phyloP scores from a whole-genome alignment of 2,329 filamentous ascomycete species.

The Pestalotiopsis sp. region DNA sequence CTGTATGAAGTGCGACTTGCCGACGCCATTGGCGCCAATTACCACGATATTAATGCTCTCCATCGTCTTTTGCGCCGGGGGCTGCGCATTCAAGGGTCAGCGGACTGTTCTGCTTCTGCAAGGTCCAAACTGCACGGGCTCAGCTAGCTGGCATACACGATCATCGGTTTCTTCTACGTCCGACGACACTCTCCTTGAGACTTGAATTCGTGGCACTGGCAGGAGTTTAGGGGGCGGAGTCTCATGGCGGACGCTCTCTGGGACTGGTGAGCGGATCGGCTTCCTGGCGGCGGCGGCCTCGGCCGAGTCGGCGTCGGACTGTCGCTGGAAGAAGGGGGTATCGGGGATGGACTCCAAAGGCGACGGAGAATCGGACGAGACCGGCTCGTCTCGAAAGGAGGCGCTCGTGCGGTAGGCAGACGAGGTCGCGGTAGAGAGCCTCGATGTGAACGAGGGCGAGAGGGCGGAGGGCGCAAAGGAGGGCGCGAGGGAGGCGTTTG shows the following conservation, averaged over 20 bases:
- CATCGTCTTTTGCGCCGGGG: slow-evolving; percentile 41
- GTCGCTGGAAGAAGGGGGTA: slow-evolving; percentile 57
- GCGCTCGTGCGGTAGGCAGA: slow-evolving; percentile 8
- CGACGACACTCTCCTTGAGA: slow-evolving; percentile 52
- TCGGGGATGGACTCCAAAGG: slow-evolving; percentile 57
- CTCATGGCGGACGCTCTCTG: slow-evolving; percentile 40
- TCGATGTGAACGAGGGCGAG: slow-evolving; percentile 14
- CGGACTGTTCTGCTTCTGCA: slow-evolving; percentile 15
- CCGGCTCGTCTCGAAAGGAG: slow-evolving; percentile 18
- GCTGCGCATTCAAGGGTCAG: slow-evolving; percentile 12
- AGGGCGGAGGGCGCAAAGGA: slow-evolving; percentile 3
- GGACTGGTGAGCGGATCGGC: slow-evolving; percentile 18
- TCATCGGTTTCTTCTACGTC: slow-evolving; percentile 37
- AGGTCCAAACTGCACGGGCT: slow-evolving; percentile 8
- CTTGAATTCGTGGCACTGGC: slow-evolving; percentile 48
- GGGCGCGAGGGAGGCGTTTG: slow-evolving; percentile 6
- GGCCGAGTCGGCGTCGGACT: slow-evolving; percentile 38
- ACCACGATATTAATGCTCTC: slow-evolving; percentile 67
- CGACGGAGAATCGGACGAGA: slow-evolving; percentile 38
- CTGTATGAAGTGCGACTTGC: slow-evolving; percentile 71
- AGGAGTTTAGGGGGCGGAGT: slow-evolving; percentile 39
- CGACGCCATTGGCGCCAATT: slow-evolving; percentile 67
- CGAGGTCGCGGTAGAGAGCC: slow-evolving; percentile 14
- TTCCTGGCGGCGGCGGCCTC: slow-evolving; percentile 26
- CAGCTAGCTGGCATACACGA: slow-evolving; percentile 15